These are phyloP conservation scores for Priceomyces melissophilus DNA, from an alignment of 805 yeast species.

Conservation along the genomic window DNA sequence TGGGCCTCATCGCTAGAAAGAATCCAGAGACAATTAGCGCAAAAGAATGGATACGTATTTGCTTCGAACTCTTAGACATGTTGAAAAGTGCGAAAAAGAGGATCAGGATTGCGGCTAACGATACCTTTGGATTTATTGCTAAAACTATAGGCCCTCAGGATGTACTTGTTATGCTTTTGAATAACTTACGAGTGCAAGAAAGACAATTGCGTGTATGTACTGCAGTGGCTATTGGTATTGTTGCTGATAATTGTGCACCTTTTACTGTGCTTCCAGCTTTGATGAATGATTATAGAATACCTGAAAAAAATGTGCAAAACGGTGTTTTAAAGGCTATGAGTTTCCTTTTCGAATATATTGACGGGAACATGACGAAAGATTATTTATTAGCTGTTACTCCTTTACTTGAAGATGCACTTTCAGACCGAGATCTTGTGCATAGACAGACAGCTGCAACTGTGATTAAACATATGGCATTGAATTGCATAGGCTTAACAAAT, in stretches of 20 bases:
- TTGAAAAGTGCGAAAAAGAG: conserved; percentile 74
- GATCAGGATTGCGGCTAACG: conserved; percentile 80
- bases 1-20: conserved; percentile 76
- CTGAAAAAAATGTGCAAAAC: conserved; percentile 90
- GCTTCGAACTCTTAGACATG: conserved; percentile 87
- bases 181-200: conserved; percentile 87
- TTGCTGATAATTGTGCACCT: conserved; percentile 90
- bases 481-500: conserved; percentile 68
- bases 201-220: conserved; percentile 96
- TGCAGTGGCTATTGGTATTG: conserved; percentile 96
- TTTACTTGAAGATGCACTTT: conserved; percentile 81
- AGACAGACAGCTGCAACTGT: conserved; percentile 94
- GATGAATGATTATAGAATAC: conserved; percentile 92
- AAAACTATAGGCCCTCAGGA: conserved; percentile 95
- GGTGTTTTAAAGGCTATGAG: conserved; percentile 90
- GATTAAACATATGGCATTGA: conserved; percentile 74
- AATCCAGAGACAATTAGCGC: conserved; percentile 84
- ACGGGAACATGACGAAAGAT: conserved; percentile 67
- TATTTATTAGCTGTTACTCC: conserved; percentile 80
- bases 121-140: conserved; percentile 88
- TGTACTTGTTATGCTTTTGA: conserved; percentile 76
- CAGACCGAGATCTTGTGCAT: conserved; percentile 87
- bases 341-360: conserved; percentile 89
- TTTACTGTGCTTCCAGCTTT: conserved; percentile 91
- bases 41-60: conserved; percentile 95